Evolutionary conservation across 1,284 basidiomycete species (phyloP), one percentile per base, ranked within the genome.

Genomic region (Wallemia ichthyophaga): DNA sequence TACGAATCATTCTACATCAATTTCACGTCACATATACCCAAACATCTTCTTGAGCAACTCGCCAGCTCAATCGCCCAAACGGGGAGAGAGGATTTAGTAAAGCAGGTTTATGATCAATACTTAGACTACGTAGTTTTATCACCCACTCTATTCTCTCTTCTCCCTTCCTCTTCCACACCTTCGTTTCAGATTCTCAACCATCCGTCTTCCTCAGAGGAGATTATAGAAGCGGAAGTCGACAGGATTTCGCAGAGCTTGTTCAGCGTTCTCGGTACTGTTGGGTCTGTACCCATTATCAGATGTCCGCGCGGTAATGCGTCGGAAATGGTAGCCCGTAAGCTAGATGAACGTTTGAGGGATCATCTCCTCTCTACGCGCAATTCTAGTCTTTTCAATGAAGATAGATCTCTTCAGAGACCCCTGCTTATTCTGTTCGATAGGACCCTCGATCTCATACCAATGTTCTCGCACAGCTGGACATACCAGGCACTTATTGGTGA

Each of bases 401-500:
- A 86, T 61, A 67, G 66, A 0, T 60, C 70, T 27, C 63, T 91
- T 15, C 85, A 88, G 65, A 74, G 88, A 63, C 88, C 65, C 89
- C 86, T 99, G 37, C 75, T 99, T 5, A 79, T 96, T 57, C 80
- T 99, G 56, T 74, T 98, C 59, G 94, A 99, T 68, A 78, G 94
- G 27, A 98, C 96, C 65, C 76, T 98, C 58, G 94, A 99, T 68
- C 75, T 99, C 17, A 83, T 92, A 0, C 85, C 94, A 2, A 88
- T 94, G 77, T 71, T 99, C 17, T 85, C 86, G 1, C 94, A 99
- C 68, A 91, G 89, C 1, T 99, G 94, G 94, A 98, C 94, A 27
- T 99, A 99, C 67, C 94, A 99, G 71, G 89, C 94, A 0, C 79
- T 99, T 23, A 86, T 96, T 0, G 92, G 92, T 57, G 94, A 99